A percentile compares a stretch with the other conserved stretches of the same genome.
These are phyloP conservation scores for Rhododendron ovatum DNA, from an alignment of 148 eudicot species.

Conservation along the genomic window DNA sequence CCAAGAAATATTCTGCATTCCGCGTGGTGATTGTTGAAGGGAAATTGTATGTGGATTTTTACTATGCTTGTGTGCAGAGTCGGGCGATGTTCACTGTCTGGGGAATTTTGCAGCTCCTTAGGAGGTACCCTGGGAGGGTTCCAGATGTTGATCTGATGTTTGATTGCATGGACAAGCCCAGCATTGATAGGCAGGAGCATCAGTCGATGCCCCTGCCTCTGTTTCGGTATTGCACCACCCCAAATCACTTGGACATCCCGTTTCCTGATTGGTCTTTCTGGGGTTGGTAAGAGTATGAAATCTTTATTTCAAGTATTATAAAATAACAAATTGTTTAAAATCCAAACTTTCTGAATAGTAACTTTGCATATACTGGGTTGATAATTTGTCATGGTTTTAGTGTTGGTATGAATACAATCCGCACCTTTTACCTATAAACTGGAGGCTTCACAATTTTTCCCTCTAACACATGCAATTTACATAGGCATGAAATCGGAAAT, in stretches of 20 bases:
- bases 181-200: slow-evolving; percentile 50
- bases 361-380: neutral
- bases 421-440: neutral
- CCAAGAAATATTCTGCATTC: slow-evolving; percentile 64
- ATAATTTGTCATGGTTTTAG: neutral
- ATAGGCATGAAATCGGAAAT: neutral
- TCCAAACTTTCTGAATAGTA: neutral
- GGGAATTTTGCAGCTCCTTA: slow-evolving; percentile 81
- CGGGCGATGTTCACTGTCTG: slow-evolving; percentile 77
- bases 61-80: slow-evolving; percentile 80
- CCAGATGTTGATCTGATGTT: slow-evolving; percentile 97
- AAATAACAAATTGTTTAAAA: neutral
- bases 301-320: neutral
- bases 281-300: slow-evolving; percentile 65
- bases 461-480: neutral
- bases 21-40: slow-evolving; percentile 70
- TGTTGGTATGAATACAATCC: neutral
- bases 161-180: slow-evolving; percentile 93
- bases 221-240: slow-evolving; percentile 85
- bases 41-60: slow-evolving; percentile 62
- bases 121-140: slow-evolving; percentile 76
- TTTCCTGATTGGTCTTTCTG: slow-evolving; percentile 99
- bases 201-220: slow-evolving; percentile 66
- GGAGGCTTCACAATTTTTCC: neutral
- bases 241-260: slow-evolving; percentile 72